Evolutionary conservation across 73 alveolate species (phyloP).

Genomic region (Symbiodinium pilosum): DNA sequence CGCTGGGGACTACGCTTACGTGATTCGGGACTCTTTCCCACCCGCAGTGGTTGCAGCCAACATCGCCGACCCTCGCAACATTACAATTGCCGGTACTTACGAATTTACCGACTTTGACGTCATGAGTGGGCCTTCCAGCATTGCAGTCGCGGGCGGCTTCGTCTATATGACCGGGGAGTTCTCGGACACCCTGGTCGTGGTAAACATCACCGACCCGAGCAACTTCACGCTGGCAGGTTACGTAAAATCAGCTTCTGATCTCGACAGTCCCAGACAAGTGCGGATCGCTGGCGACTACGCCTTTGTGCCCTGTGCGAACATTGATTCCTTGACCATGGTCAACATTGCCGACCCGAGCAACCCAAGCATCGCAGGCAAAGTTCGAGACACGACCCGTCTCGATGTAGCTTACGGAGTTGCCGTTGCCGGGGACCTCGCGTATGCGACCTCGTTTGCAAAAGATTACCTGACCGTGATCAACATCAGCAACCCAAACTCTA

Average conservation of each 20-base stretch:
- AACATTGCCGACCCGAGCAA: neutral
- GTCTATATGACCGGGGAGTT: neutral
- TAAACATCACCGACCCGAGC: neutral
- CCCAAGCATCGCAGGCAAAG: neutral
- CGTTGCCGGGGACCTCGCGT: slow-evolving; percentile 15
- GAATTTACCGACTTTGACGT: neutral
- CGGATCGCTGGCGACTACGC: neutral
- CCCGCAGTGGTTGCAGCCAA: neutral
- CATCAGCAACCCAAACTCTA: neutral
- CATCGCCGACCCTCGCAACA: neutral
- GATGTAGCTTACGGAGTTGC: neutral
- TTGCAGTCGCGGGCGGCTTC: neutral
- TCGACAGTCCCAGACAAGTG: neutral
- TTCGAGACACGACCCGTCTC: neutral
- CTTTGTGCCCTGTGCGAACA: neutral
- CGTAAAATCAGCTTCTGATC: neutral
- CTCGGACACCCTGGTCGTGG: neutral
- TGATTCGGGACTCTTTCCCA: neutral
- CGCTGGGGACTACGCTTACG: neutral
- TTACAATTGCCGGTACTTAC: neutral
- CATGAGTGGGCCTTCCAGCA: neutral
- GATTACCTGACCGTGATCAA: neutral
- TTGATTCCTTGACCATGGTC: neutral
- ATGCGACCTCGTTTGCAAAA: neutral
- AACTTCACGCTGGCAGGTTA: neutral